Conservation (phyloP, 208 protist species). For the Acanthamoeba triangularis region DNA sequence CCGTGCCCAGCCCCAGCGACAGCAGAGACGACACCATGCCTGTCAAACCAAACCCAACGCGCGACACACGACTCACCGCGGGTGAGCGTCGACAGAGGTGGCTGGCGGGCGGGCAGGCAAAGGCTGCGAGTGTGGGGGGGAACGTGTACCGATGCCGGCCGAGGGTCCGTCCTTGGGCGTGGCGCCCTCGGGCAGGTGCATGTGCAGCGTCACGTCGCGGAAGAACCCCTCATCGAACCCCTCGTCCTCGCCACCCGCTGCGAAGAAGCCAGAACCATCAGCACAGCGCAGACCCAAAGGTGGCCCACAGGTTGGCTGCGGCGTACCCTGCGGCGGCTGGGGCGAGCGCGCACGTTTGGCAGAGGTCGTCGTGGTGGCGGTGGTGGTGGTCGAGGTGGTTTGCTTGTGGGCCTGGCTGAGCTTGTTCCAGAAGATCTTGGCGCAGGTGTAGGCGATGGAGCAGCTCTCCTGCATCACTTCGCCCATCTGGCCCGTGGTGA, state of each 20-base stretch:
- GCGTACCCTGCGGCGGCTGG: background rate
- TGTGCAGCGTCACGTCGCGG: slow-evolving; percentile 78
- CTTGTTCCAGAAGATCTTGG: slow-evolving; percentile 84
- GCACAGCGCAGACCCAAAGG: too few species aligned
- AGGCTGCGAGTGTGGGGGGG: too few species aligned
- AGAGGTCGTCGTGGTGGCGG: background rate
- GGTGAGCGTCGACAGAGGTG: too few species aligned
- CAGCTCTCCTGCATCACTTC: slow-evolving; percentile 94
- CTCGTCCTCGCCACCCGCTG: background rate
- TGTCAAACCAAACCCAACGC: background rate
- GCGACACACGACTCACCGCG: too few species aligned
- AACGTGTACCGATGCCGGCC: slow-evolving; percentile 88
- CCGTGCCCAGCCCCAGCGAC: slow-evolving; percentile 89
- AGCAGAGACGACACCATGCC: slow-evolving; percentile 92
- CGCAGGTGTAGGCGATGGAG: slow-evolving; percentile 91
- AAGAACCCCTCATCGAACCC: slow-evolving; percentile 88
- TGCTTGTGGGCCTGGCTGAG: slow-evolving; percentile 13
- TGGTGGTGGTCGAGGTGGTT: background rate
- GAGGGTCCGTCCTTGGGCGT: slow-evolving; percentile 91
- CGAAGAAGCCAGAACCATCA: too few species aligned
- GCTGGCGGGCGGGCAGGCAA: too few species aligned
- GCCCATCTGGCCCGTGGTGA: slow-evolving; percentile 90
- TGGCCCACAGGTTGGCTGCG: too few species aligned
- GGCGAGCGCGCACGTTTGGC: background rate
- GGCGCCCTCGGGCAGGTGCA: slow-evolving; percentile 93